These are phyloP conservation scores for Alternaria sp. DNA, from an alignment of 2,329 filamentous ascomycete species.

Conservation along the genomic window DNA sequence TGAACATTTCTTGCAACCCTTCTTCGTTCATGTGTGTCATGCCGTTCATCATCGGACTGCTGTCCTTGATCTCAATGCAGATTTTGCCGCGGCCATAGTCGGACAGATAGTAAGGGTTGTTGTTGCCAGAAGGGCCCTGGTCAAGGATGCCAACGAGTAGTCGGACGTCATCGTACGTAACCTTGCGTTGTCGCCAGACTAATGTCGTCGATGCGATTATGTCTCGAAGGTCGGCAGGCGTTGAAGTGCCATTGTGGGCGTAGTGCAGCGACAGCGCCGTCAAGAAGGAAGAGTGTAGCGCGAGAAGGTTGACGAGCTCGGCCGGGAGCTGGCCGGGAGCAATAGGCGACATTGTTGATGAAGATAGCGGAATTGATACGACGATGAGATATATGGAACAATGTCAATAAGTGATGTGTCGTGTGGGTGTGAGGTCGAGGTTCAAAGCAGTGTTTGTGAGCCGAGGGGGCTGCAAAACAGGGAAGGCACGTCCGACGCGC, in stretches of 20 bases:
- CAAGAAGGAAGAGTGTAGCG: slow-evolving; percentile 60
- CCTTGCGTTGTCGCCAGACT: slow-evolving; percentile 57
- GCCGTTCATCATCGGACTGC: slow-evolving; percentile 35
- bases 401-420: slow-evolving; percentile 28
- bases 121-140: slow-evolving; percentile 37
- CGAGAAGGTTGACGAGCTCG: slow-evolving; percentile 55
- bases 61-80: slow-evolving; percentile 52
- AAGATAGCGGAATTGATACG: slow-evolving; percentile 32
- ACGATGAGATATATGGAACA: slow-evolving; percentile 30
- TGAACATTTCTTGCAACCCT: slow-evolving; percentile 61
- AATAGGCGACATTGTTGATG: slow-evolving; percentile 44
- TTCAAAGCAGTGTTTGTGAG: slow-evolving; percentile 36
- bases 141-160: slow-evolving; percentile 55
- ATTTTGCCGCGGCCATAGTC: slow-evolving; percentile 56
- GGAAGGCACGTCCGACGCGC: slow-evolving; percentile 36
- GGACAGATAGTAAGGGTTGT: slow-evolving; percentile 52
- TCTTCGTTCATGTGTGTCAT: slow-evolving; percentile 55
- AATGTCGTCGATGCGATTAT: slow-evolving; percentile 54
- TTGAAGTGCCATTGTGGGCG: slow-evolving; percentile 58
- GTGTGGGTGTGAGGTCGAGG: slow-evolving; percentile 22
- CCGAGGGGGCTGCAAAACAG: slow-evolving; percentile 40
- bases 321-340: slow-evolving; percentile 49
- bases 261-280: slow-evolving; percentile 60
- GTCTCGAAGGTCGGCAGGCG: slow-evolving; percentile 54
- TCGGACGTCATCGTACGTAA: slow-evolving; percentile 58